Evolutionary conservation across 208 protist genomes (phyloP).

Genomic region (Crithidia bombi): DNA sequence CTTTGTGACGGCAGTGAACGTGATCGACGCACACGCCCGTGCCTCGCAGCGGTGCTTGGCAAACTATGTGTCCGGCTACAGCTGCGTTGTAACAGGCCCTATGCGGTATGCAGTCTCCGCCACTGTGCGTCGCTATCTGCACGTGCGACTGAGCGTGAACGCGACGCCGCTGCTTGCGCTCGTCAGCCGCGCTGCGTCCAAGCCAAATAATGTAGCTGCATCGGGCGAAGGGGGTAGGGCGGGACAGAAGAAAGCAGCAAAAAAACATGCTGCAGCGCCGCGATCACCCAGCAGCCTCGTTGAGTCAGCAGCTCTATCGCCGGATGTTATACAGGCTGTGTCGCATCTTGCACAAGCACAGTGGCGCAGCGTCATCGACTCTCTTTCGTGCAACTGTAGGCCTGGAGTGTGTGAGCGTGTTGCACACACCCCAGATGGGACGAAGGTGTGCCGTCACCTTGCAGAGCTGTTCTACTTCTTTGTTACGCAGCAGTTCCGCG

Average conservation of each 20-base stretch:
- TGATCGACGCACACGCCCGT: conserved; percentile 34
- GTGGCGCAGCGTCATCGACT: conserved; percentile 54
- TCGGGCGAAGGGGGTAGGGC: not conserved
- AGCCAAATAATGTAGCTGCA: not conserved
- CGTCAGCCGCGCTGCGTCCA: not conserved
- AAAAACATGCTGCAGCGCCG: no score
- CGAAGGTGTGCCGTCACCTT: conserved; percentile 74
- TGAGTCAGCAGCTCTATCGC: not conserved
- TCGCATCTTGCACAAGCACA: conserved; percentile 15
- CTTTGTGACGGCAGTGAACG: conserved; percentile 53
- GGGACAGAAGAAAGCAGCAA: not conserved
- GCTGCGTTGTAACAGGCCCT: conserved; percentile 56
- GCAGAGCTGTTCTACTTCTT: conserved; percentile 79
- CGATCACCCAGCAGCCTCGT: not conserved
- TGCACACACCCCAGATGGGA: conserved; percentile 42
- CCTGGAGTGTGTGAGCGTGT: conserved; percentile 58
- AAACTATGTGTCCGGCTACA: conserved; percentile 66
- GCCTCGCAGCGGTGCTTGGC: not conserved
- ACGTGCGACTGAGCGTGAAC: conserved; percentile 48
- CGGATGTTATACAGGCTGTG: not conserved
- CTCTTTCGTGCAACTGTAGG: conserved; percentile 65
- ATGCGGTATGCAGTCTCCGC: conserved; percentile 56
- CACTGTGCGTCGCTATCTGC: conserved; percentile 64
- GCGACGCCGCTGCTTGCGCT: conserved; percentile 41
- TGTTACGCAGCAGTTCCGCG: conserved; percentile 38